Base-by-base conservation (phyloP, 75 land plant genomes). In the Selaginella tamariscina region DNA sequence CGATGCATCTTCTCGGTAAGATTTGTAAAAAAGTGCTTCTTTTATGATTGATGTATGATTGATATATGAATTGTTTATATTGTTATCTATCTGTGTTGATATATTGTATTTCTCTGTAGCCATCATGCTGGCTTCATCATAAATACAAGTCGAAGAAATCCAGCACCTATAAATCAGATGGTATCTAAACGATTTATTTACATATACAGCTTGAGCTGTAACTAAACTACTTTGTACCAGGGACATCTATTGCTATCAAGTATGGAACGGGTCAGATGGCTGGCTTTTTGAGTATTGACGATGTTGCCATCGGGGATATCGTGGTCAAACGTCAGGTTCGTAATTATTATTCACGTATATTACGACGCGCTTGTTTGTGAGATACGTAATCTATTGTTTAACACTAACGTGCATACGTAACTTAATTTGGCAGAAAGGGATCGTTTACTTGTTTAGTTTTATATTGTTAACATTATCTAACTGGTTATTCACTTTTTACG, bases 201-300 rank as follows among this genome's bases (percentile, higher is more conserved):
- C 18, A 49, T 49, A 49, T 49, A 11, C 11, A 49, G 11, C 18
- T 49, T 49, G 11, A 11, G 11, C 54, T 20, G 11, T 49, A 49
- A 49, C 54, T 49, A 49, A 49, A 49, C 18, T 11, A 49, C 18
- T 49, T 49, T 49, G 11, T 11, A 49, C 32, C 56, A 83, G 85
- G 85, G 26, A 65, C 76, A 55, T 56, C 77, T 27, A 76, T 82
- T 70, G 69, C 85, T 26, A 83, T 83, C 15, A 30, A 55, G 23
- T 83, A 83, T 78, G 86, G 85, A 32, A 72, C 77, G 67, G 86
- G 86, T 49, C 56, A 81, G 20, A 83, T 84, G 62, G 60, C 78
- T 65, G 85, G 86, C 5, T 76, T 73, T 55, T 71, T 84, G 33
- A 75, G 82, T 59, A 54, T 71, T 32, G 86, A 84, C 56, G 44